phyloP scores from a whole-genome alignment of 106 monocot genomes.

The Dioscorea dumetorum region DNA sequence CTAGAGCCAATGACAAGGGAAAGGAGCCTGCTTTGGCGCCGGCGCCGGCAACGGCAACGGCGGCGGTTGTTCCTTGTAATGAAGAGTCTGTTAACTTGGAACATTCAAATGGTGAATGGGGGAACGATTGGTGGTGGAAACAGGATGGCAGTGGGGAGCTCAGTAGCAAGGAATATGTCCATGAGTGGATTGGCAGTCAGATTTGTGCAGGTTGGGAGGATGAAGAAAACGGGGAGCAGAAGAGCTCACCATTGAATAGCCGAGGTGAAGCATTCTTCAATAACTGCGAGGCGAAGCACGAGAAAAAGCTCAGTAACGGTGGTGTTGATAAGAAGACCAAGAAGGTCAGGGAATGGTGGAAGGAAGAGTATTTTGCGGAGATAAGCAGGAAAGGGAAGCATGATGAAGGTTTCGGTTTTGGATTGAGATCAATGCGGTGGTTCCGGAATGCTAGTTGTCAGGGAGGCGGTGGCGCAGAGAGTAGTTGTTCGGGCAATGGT shows the following conservation, averaged over 20 bases:
- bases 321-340: conserved; percentile 18
- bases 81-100: conserved; percentile 14
- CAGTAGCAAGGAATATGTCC: conserved; percentile 61
- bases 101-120: conserved; percentile 8
- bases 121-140: conserved; percentile 96
- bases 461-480: not conserved
- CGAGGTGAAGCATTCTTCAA: not conserved
- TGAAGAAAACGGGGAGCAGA: conserved; percentile 8
- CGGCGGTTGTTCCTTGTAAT: conserved; percentile 1
- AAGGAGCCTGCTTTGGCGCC: conserved; percentile 7
- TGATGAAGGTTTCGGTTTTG: conserved; percentile 4
- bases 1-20: not conserved
- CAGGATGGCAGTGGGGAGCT: conserved; percentile 65
- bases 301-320: not conserved
- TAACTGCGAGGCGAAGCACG: not conserved
- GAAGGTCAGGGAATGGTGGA: conserved; percentile 76
- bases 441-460: conserved; percentile 16
- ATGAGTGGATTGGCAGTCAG: conserved; percentile 77
- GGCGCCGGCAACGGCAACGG: not conserved
- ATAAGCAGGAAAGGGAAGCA: conserved; percentile 40
- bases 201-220: conserved; percentile 40
- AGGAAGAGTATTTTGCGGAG: conserved; percentile 82
- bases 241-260: not conserved
- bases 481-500: no score
- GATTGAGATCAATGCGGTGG: conserved; percentile 15